These are phyloP conservation scores for Leccinum variabile DNA, from an alignment of 1,284 basidiomycete genomes.

Conservation along the genomic window DNA sequence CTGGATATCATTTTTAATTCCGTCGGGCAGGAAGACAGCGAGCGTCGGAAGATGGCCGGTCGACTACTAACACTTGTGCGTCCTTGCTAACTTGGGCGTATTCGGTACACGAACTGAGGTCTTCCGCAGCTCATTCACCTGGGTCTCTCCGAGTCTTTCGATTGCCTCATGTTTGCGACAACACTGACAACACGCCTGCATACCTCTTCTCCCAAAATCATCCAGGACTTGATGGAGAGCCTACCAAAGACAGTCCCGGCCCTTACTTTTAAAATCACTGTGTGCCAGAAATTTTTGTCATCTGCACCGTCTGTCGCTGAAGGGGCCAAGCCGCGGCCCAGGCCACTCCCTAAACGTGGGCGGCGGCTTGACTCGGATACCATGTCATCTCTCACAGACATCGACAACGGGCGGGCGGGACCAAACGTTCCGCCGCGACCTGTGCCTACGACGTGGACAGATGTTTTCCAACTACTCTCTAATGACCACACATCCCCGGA, in stretches of 20 bases:
- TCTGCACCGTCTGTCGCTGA: conserved; percentile 21
- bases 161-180: conserved; percentile 49
- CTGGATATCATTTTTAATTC: conserved; percentile 57
- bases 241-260: conserved; percentile 41
- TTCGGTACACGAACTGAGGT: background rate
- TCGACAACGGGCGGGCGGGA: conserved; percentile 13
- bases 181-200: conserved; percentile 47
- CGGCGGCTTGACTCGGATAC: conserved; percentile 11
- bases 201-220: conserved; percentile 36
- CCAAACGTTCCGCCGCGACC: conserved; percentile 20
- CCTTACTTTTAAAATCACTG: conserved; percentile 48
- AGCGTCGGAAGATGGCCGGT: conserved; percentile 45
- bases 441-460: conserved; percentile 15
- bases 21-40: conserved; percentile 44
- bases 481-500: conserved; percentile 30
- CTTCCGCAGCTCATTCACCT: conserved; percentile 54
- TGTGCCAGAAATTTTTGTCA: conserved; percentile 48
- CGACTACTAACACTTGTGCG: conserved; percentile 54
- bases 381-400: conserved; percentile 11
- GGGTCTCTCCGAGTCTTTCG: conserved; percentile 47
- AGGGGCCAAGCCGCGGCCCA: conserved; percentile 27
- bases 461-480: conserved; percentile 22
- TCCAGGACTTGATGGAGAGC: conserved; percentile 42
- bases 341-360: conserved; percentile 38
- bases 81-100: conserved; percentile 8